Evolutionary conservation across 306 rosid genomes (phyloP), one percentile per base, ranked within the genome.

Genomic region (Trichosanthes cucumerina): DNA sequence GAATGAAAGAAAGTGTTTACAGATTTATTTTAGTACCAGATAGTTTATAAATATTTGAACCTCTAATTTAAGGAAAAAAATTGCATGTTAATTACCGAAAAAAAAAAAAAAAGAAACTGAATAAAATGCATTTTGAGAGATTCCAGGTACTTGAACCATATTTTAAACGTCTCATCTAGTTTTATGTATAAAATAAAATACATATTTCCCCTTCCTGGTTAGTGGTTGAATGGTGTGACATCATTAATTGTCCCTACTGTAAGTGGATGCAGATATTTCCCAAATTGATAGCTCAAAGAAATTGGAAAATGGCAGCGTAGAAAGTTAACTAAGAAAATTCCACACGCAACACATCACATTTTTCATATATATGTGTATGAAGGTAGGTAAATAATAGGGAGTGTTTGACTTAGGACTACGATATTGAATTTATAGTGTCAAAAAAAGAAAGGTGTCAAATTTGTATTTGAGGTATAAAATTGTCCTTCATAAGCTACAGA

Each of bases 221-320:
- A 73, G 77, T 73, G 43, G 77, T 73, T 49, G 60, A 47, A 7
- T 5, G 60, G 39, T 47, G 39, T 47, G 77, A 72, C 26, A 72
- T 49, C 59, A 72, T 72, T 72, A 49, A 72, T 49, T 28, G 43
- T 72, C 59, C 26, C 43, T 72, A 73, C 59, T 1, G 41, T 49
- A 16, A 73, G 56, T 9, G 24, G 54, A 73, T 49, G 49, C 13
- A 24, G 56, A 26, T 23, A 33, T 41, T 6, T 71, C 18, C n/a
- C 57, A 44, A 44, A 6, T 43, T 26, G 21, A 44, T 41, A 26
- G 0, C 34, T 26, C 3, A 72, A 47, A 18, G 12, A 47, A 49
- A 15, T 8, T 19, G 16, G 5, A 49, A 47, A 73, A 16, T 3
- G 43, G 24, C 57, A 15, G 43, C 54, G 36, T 6, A 46, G 21